Evolutionary conservation across 345 rosid species (phyloP).

Genomic region (Brassica juncea): DNA sequence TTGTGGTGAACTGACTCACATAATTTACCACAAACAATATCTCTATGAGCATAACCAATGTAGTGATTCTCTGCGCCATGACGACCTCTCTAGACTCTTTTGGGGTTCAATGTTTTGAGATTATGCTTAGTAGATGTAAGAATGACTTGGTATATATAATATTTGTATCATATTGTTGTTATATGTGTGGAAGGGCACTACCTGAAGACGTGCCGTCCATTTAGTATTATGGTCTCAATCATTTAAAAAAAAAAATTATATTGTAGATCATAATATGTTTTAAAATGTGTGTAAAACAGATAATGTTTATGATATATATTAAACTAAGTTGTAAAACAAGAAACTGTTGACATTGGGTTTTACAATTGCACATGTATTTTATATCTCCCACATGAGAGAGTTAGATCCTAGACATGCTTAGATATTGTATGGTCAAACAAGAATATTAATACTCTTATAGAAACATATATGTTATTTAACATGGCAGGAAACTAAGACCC

Average conservation of each 20-base stretch:
- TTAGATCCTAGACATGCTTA: neutral
- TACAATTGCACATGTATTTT: neutral
- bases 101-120: conserved; percentile 11
- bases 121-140: conserved; percentile 16
- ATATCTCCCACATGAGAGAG: neutral
- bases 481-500: neutral
- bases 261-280: neutral
- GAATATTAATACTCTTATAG: neutral
- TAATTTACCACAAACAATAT: conserved; percentile 25
- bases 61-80: conserved; percentile 30
- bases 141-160: conserved; percentile 25
- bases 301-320: neutral
- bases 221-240: conserved; percentile 14
- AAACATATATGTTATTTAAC: neutral
- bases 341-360: neutral
- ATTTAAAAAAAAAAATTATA: neutral
- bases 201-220: conserved; percentile 38
- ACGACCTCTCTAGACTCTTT: neutral
- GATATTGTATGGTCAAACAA: neutral
- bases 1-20: conserved; percentile 11
- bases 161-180: neutral
- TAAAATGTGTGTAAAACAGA: neutral
- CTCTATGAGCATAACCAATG: conserved; percentile 25
- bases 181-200: conserved; percentile 41
- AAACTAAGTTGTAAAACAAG: neutral